Evolutionary conservation across 2,329 filamentous ascomycete species (phyloP).

Genomic region (Clonostachys byssicola): DNA sequence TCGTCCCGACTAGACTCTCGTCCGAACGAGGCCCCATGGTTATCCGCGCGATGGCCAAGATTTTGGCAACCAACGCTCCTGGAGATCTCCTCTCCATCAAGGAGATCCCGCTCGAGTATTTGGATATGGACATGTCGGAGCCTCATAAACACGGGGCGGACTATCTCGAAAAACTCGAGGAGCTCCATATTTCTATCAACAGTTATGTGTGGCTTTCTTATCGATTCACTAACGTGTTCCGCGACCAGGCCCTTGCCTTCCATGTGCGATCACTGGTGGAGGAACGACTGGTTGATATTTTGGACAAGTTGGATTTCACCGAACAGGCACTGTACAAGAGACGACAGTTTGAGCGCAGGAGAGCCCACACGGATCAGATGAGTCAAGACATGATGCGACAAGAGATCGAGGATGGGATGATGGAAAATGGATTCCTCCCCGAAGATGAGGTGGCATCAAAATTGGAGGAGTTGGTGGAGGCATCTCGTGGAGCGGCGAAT

Average conservation of each 20-base stretch:
- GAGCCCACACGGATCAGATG: slow-evolving; percentile 9
- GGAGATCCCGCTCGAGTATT: slow-evolving; percentile 65
- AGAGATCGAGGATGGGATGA: neutral
- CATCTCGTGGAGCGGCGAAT: neutral
- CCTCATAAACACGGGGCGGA: slow-evolving; percentile 30
- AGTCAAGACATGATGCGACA: neutral
- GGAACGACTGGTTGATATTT: slow-evolving; percentile 54
- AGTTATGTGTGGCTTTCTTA: slow-evolving; percentile 93
- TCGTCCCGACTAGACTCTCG: slow-evolving; percentile 57
- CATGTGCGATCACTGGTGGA: slow-evolving; percentile 78
- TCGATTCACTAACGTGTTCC: slow-evolving; percentile 78
- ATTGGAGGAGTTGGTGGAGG: neutral
- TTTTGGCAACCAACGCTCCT: slow-evolving; percentile 62
- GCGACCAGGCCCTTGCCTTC: slow-evolving; percentile 68
- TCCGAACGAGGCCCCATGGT: neutral
- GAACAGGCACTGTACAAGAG: slow-evolving; percentile 21
- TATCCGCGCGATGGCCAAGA: slow-evolving; percentile 60
- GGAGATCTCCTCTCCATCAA: slow-evolving; percentile 70
- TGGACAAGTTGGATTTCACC: slow-evolving; percentile 46
- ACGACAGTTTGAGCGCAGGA: slow-evolving; percentile 13
- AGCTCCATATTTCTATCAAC: slow-evolving; percentile 76
- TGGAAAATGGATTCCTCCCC: neutral
- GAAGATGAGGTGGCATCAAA: neutral
- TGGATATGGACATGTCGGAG: slow-evolving; percentile 57
- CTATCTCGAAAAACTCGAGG: slow-evolving; percentile 68